These are phyloP conservation scores for Microdochium bolleyi DNA, from an alignment of 2,329 filamentous ascomycete species.

Conservation along the genomic window DNA sequence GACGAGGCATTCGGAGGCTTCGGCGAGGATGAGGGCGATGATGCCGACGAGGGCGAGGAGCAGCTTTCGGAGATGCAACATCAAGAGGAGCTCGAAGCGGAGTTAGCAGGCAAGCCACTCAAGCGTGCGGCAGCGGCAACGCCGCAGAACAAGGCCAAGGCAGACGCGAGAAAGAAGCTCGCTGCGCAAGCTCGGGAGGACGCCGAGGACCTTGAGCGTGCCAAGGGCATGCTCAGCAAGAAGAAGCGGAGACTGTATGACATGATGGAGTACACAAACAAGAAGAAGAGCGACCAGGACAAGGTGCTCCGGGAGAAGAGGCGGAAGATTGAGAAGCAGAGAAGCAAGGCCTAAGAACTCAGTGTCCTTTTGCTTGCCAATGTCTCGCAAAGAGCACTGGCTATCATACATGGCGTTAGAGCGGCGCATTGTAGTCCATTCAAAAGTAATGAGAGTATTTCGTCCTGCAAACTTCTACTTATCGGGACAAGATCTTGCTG, in stretches of 20 bases:
- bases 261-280: constrained; percentile 95
- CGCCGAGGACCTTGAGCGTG: constrained; percentile 80
- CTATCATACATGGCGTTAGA: background rate
- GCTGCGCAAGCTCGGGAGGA: constrained; percentile 66
- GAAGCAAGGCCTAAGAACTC: constrained; percentile 18
- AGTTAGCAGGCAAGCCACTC: constrained; percentile 64
- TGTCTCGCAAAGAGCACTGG: background rate
- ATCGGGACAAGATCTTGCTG: no score
- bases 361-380: background rate
- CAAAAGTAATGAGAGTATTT: no score
- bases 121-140: constrained; percentile 37
- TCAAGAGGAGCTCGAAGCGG: constrained; percentile 87
- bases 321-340: constrained; percentile 74
- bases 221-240: constrained; percentile 97
- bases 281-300: constrained; percentile 84
- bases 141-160: constrained; percentile 55
- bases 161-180: constrained; percentile 61
- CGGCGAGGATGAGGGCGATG: constrained; percentile 36
- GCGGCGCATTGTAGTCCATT: background rate
- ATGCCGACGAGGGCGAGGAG: constrained; percentile 49
- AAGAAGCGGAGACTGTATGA: constrained; percentile 97
- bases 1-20: constrained; percentile 44
- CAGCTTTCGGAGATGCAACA: constrained; percentile 59
- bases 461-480: no score
- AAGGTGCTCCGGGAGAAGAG: constrained; percentile 83